Evolutionary conservation across 192 early-diverging fungal genomes (phyloP).

Genomic region (Coemansia sp.): DNA sequence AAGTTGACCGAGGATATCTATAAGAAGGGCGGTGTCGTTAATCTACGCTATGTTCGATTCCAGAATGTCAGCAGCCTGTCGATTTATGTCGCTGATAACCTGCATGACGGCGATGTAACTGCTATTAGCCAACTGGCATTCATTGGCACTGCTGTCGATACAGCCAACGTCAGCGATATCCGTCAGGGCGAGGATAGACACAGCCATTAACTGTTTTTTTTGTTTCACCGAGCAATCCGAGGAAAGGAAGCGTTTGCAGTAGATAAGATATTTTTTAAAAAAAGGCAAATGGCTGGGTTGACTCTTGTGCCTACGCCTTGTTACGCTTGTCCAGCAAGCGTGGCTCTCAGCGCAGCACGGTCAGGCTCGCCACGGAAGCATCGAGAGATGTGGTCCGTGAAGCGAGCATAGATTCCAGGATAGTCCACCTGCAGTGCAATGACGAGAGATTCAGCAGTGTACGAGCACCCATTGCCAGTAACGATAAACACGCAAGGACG

Average conservation of each 20-base stretch:
- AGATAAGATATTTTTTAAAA: not conserved
- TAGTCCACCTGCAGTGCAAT: conserved; percentile 10
- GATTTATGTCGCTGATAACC: conserved; percentile 86
- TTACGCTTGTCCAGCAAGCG: conserved; percentile 9
- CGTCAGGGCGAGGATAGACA: conserved; percentile 31
- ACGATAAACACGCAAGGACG: conserved; percentile 29
- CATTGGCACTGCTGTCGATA: conserved; percentile 69
- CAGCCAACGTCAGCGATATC: conserved; percentile 57
- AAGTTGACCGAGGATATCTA: conserved; percentile 69
- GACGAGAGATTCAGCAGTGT: conserved; percentile 5
- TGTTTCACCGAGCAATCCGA: not conserved
- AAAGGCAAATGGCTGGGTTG: not conserved
- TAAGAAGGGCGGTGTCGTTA: conserved; percentile 63
- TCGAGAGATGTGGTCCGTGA: conserved; percentile 27
- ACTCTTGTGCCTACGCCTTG: not conserved
- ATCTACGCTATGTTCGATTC: conserved; percentile 90
- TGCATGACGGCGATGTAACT: conserved; percentile 80
- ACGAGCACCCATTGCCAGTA: not conserved
- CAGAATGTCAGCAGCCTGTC: conserved; percentile 81
- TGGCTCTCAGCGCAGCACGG: conserved; percentile 9
- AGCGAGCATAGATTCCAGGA: conserved; percentile 25
- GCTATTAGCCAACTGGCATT: conserved; percentile 75
- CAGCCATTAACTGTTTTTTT: conserved; percentile 11
- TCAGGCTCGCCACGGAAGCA: conserved; percentile 23
- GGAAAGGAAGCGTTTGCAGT: not conserved